Evolutionary conservation across 192 early-diverging fungal species (phyloP).

Genomic region (Coemansia sp.): DNA sequence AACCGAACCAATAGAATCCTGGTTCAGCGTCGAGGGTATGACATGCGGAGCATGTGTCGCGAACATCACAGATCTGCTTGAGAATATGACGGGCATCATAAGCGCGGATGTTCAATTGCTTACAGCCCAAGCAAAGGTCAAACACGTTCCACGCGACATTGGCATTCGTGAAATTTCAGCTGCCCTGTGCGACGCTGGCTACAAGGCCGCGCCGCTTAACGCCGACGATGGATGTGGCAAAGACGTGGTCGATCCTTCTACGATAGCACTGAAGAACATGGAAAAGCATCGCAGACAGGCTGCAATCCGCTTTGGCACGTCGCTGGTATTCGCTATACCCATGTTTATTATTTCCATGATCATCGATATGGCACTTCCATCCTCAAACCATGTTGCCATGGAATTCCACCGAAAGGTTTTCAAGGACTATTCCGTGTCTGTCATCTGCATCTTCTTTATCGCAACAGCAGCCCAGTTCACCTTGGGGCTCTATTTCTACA

Average conservation of each 20-base stretch:
- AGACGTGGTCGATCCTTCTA: constrained; percentile 59
- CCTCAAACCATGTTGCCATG: constrained; percentile 30
- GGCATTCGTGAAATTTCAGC: constrained; percentile 80
- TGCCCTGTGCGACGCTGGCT: constrained; percentile 74
- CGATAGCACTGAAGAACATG: constrained; percentile 69
- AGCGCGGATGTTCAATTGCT: constrained; percentile 79
- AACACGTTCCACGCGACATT: constrained; percentile 63
- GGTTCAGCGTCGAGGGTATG: constrained; percentile 79
- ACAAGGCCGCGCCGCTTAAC: constrained; percentile 57
- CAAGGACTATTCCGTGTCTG: constrained; percentile 35
- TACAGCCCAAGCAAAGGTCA: constrained; percentile 67
- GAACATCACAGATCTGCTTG: constrained; percentile 74
- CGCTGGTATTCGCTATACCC: constrained; percentile 75
- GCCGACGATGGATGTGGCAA: constrained; percentile 33
- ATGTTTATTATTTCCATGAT: constrained; percentile 65
- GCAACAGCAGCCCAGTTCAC: constrained; percentile 89
- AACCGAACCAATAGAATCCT: constrained; percentile 31
- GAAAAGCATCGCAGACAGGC: constrained; percentile 77
- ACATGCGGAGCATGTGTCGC: constrained; percentile 92
- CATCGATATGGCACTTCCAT: constrained; percentile 56
- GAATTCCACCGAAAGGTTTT: constrained; percentile 46
- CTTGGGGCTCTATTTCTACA: constrained; percentile 79
- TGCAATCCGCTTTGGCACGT: constrained; percentile 58
- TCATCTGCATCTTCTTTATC: constrained; percentile 65
- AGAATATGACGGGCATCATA: constrained; percentile 61